These are phyloP conservation scores for Talaromyces funiculosus DNA, from an alignment of 2,329 filamentous ascomycete genomes.

Conservation along the genomic window DNA sequence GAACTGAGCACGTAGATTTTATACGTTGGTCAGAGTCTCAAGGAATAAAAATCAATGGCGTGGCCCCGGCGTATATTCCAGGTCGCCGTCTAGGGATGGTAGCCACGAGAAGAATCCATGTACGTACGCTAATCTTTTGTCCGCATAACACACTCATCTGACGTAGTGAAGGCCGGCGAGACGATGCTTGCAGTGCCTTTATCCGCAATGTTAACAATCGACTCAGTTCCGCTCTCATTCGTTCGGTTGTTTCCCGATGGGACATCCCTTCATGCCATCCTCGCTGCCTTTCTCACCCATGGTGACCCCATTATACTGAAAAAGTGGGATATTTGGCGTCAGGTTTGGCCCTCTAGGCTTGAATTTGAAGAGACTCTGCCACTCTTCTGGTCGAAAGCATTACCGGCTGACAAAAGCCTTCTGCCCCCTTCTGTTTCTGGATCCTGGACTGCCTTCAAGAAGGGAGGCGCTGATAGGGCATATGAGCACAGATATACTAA, in stretches of 20 bases:
- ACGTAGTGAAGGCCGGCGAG: constrained; percentile 49
- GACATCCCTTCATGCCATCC: constrained; percentile 63
- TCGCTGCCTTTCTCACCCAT: constrained; percentile 62
- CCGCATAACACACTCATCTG: not conserved
- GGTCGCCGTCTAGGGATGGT: constrained; percentile 74
- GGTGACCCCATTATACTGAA: constrained; percentile 38
- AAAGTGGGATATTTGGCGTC: constrained; percentile 55
- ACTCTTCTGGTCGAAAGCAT: constrained; percentile 47
- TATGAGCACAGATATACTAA: constrained; percentile 31
- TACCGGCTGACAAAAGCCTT: constrained; percentile 22
- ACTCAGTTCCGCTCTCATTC: constrained; percentile 53
- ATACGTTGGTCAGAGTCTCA: constrained; percentile 61
- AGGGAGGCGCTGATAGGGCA: constrained; percentile 26
- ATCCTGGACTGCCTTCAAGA: constrained; percentile 26
- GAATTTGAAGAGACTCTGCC: constrained; percentile 58
- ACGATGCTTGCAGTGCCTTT: constrained; percentile 61
- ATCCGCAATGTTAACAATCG: constrained; percentile 57
- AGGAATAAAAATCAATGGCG: constrained; percentile 62
- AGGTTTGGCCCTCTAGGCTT: constrained; percentile 57
- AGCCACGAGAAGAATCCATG: constrained; percentile 61
- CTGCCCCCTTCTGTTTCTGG: constrained; percentile 36
- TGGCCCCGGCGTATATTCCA: constrained; percentile 62
- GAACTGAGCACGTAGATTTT: constrained; percentile 48
- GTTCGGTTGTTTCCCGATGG: constrained; percentile 44
- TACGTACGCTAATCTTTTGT: not conserved